These are phyloP conservation scores for Psilocybe tampanensis DNA, from an alignment of 768 basidiomycete genomes.

Conservation along the genomic window DNA sequence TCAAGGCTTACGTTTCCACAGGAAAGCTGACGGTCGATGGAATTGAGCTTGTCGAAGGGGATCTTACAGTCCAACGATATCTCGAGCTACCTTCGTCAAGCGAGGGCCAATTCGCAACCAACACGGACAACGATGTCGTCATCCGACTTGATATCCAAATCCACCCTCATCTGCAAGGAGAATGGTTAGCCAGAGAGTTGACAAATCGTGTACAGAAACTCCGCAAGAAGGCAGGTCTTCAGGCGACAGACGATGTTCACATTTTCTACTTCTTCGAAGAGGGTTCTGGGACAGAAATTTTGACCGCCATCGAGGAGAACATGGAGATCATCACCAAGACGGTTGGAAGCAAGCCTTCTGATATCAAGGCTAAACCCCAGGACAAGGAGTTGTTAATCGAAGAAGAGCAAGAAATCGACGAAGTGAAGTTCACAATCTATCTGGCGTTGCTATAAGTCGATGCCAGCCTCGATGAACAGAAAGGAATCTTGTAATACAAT, in stretches of 20 bases:
- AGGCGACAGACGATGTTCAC: constrained; percentile 92
- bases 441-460: constrained; percentile 54
- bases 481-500: constrained; percentile 27
- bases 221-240: constrained; percentile 93
- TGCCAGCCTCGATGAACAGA: constrained; percentile 13
- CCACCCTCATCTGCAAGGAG: constrained; percentile 82
- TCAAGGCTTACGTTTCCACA: constrained; percentile 73
- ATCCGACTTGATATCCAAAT: constrained; percentile 88
- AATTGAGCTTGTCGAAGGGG: constrained; percentile 88
- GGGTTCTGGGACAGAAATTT: constrained; percentile 63
- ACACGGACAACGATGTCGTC: constrained; percentile 95
- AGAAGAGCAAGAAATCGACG: constrained; percentile 87
- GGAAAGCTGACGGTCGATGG: constrained; percentile 87
- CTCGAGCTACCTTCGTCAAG: constrained; percentile 72
- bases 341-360: constrained; percentile 69
- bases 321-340: constrained; percentile 72
- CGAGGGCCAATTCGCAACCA: constrained; percentile 72
- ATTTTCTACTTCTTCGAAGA: constrained; percentile 84
- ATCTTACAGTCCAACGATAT: constrained; percentile 88
- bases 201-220: constrained; percentile 94
- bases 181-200: constrained; percentile 89
- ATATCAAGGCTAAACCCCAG: constrained; percentile 53
- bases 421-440: constrained; percentile 74
- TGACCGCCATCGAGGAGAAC: constrained; percentile 65
- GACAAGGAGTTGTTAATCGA: constrained; percentile 63